Evolutionary conservation across 441 rosid genomes (phyloP).

Genomic region (Omphalea diandra): DNA sequence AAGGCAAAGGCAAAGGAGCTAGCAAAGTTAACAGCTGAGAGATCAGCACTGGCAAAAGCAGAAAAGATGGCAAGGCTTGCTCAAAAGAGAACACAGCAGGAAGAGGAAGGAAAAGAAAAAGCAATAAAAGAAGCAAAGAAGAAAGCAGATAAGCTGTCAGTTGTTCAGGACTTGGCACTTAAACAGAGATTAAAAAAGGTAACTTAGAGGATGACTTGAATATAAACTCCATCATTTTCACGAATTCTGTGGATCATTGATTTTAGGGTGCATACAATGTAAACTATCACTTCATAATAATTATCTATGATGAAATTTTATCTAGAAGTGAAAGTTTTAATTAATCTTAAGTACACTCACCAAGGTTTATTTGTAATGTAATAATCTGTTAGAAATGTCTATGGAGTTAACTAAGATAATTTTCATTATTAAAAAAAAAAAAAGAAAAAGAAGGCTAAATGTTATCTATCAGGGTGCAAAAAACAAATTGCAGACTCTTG

Average conservation of each 20-base stretch:
- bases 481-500: background rate
- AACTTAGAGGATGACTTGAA: constrained; percentile 10
- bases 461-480: background rate
- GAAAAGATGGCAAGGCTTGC: constrained; percentile 52
- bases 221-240: background rate
- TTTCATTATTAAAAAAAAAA: background rate
- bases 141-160: constrained; percentile 27
- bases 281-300: background rate
- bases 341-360: background rate
- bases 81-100: constrained; percentile 43
- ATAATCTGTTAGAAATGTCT: background rate
- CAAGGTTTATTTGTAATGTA: background rate
- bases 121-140: constrained; percentile 36
- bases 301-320: background rate
- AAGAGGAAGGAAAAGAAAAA: constrained; percentile 45
- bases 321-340: background rate
- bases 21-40: constrained; percentile 41
- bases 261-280: background rate
- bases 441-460: background rate
- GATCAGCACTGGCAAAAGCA: constrained; percentile 45
- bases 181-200: constrained; percentile 67
- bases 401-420: background rate
- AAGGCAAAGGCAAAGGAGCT: constrained; percentile 49
- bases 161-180: constrained; percentile 39
- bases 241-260: background rate